A percentile compares a stretch with the other conserved stretches of the same genome.
Conservation (phyloP, 192 early-diverging fungal species). For the Lunasporangiospora selenospora region DNA sequence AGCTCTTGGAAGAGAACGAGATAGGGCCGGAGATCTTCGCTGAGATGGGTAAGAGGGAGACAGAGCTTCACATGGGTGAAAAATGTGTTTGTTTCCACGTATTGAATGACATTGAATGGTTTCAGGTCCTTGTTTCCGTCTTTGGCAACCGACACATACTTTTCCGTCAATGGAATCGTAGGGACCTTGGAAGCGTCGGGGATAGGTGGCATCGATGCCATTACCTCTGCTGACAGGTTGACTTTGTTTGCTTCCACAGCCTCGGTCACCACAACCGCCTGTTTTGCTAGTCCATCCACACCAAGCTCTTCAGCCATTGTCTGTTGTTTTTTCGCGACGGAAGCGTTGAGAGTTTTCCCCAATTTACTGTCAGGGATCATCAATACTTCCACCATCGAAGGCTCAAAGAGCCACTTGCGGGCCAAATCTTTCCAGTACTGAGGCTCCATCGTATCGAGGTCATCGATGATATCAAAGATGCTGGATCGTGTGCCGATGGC, state of each 20-base stretch:
- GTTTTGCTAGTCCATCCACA: constrained; percentile 52
- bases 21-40: constrained; percentile 69
- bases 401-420: constrained; percentile 61
- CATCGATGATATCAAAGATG: constrained; percentile 63
- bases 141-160: constrained; percentile 24
- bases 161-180: constrained; percentile 36
- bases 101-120: constrained; percentile 61
- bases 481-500: constrained; percentile 60
- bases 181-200: constrained; percentile 65
- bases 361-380: constrained; percentile 60
- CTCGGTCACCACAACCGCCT: constrained; percentile 38
- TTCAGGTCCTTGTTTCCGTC: constrained; percentile 21
- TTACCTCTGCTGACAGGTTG: constrained; percentile 48
- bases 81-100: constrained; percentile 70
- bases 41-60: constrained; percentile 57
- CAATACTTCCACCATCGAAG: constrained; percentile 60
- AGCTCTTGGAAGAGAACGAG: constrained; percentile 81
- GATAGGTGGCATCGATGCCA: constrained; percentile 68
- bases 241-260: constrained; percentile 47
- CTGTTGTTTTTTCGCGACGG: constrained; percentile 48
- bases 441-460: constrained; percentile 54
- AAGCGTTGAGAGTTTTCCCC: constrained; percentile 55
- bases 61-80: constrained; percentile 68
- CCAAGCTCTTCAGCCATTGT: constrained; percentile 49
- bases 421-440: constrained; percentile 63